Evolutionary conservation across 495 filamentous ascomycete species (phyloP), one percentile per base, ranked within the genome.

Genomic region (Melanomma pulvis-pyrius): DNA sequence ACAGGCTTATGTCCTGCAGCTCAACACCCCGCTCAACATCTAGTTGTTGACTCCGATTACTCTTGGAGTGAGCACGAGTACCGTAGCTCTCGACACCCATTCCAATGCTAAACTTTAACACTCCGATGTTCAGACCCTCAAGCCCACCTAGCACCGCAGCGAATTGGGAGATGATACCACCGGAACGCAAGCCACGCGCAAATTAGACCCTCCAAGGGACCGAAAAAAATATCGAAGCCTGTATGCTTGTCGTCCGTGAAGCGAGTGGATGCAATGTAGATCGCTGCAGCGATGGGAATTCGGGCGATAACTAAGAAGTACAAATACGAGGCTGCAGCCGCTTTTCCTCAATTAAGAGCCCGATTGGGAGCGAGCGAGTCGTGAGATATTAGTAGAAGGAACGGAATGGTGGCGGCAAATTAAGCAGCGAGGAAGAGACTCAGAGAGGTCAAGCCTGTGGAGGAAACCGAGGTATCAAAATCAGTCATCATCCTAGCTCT

Each of bases 211-310:
- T 88, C 74, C 2, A 81, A 51, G 1, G 81, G 74, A 0, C 88
- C 87, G 62, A 77, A 82, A 0, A 90, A 73, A 57, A 90, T 80
- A 65, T 90, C 87, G 54, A 88, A 85, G 5, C 81, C 85, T 36
- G 86, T 82, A 60, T 90, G 87, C 4, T 82, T 75, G 66, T 78
- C 86, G 62, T 90, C 82, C 19, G 82, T 82, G 78, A 81, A 90
- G 5, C 87, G 81, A 17, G 87, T 86, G 2, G 79, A 76, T 12
- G 82, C 72, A 29, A 90, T 85, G 74, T 86, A 89, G 19, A 81
- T 80, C 0, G 87, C 86, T 0, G 82, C 74, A 1, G 80, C 81
- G 15, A 83, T 73, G 2, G 87, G 84, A 1, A 86, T 72, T 50
- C 87, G 79, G 0, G 80, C 78, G 22, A 86, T 32, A 46, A 88